Conservation (phyloP, 2,329 filamentous ascomycete genomes). For the Clarireedia hainanense region DNA sequence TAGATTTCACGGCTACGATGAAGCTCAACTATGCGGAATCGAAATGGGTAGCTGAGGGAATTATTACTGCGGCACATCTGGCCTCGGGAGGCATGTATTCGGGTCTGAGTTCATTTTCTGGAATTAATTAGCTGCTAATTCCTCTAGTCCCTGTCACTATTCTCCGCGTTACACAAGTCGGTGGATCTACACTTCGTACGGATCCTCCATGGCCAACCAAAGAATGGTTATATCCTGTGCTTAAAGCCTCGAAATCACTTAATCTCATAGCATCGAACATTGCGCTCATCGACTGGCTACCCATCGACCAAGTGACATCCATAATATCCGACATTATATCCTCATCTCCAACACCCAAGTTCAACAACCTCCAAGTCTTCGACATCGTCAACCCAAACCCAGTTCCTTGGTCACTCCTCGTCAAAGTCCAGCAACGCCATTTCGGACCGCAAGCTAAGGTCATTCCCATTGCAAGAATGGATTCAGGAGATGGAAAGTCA, state of each 20-base stretch:
- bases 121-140: not conserved
- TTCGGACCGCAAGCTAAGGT: not conserved
- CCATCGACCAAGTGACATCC: conserved; percentile 28
- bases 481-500: not conserved
- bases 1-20: not conserved
- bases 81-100: conserved; percentile 22
- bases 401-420: not conserved
- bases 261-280: not conserved
- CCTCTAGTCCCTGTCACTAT: conserved; percentile 32
- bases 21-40: conserved; percentile 20
- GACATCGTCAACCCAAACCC: not conserved
- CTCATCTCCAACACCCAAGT: not conserved
- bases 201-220: conserved; percentile 44
- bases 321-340: not conserved
- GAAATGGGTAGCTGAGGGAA: conserved; percentile 25
- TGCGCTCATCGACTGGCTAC: conserved; percentile 37
- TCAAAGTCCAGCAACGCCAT: not conserved
- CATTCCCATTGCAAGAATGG: not conserved
- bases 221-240: conserved; percentile 42
- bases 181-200: conserved; percentile 30
- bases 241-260: conserved; percentile 22
- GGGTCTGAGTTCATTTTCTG: not conserved
- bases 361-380: not conserved
- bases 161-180: conserved; percentile 41
- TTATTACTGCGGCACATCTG: conserved; percentile 35